These are phyloP conservation scores for Lactifluus echinatus DNA, from an alignment of 768 basidiomycete species.

Conservation along the genomic window DNA sequence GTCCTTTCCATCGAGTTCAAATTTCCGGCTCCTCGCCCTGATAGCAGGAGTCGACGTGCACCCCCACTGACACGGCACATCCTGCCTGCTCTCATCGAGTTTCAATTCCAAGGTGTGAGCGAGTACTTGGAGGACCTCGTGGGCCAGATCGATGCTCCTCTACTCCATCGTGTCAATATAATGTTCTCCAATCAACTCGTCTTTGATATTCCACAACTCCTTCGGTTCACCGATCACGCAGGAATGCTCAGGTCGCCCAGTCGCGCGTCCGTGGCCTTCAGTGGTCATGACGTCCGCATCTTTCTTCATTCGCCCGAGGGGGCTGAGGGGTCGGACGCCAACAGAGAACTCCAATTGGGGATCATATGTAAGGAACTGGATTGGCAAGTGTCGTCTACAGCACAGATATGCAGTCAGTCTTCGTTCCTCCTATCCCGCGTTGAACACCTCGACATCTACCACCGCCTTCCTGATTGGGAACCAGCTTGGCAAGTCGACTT, in stretches of 20 bases:
- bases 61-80: neutral
- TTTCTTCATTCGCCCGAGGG: neutral
- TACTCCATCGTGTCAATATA: neutral
- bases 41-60: neutral
- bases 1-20: neutral
- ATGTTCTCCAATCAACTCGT: too few species aligned
- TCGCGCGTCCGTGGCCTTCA: neutral
- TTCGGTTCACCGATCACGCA: neutral
- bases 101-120: neutral
- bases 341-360: neutral
- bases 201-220: neutral
- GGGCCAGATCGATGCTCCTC: neutral
- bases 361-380: neutral
- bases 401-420: neutral
- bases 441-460: neutral
- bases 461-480: neutral
- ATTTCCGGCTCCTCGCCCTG: neutral
- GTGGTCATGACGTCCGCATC: too few species aligned
- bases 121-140: neutral
- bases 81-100: neutral
- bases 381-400: neutral
- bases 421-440: neutral
- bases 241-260: neutral
- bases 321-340: neutral
- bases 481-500: neutral